These are phyloP conservation scores for Carex scoparia DNA, from an alignment of 176 grass and related monocot species.

Conservation along the genomic window DNA sequence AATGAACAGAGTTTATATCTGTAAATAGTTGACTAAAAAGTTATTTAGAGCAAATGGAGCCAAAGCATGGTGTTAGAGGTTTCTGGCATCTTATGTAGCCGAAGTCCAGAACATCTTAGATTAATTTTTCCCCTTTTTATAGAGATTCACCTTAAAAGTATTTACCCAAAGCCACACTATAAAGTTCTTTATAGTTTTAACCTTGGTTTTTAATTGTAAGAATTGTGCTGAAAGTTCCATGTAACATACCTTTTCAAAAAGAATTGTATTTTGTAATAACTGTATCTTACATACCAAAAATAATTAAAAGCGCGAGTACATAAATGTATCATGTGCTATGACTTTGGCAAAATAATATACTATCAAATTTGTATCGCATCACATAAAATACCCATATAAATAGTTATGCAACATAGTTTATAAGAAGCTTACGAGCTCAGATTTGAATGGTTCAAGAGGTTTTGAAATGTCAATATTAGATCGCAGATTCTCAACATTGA, in stretches of 20 bases:
- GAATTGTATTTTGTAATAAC: background rate
- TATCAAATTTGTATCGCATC: background rate
- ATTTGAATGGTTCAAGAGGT: slow-evolving; percentile 64
- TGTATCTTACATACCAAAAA: background rate
- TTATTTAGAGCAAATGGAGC: too few relatives aligned
- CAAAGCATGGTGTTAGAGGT: too few relatives aligned
- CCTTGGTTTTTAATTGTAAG: background rate
- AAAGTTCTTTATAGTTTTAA: background rate
- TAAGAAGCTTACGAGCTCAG: slow-evolving; percentile 59
- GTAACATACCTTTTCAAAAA: background rate
- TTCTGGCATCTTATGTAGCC: too few relatives aligned
- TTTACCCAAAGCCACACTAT: background rate
- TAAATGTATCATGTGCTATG: too few relatives aligned
- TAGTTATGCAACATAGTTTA: background rate
- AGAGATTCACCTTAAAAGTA: too few relatives aligned
- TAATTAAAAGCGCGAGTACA: too few relatives aligned
- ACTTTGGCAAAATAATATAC: background rate
- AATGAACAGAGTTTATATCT: too few relatives aligned
- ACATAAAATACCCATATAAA: background rate
- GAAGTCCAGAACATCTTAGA: too few relatives aligned
- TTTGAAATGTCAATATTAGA: slow-evolving; percentile 64
- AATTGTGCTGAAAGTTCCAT: background rate
- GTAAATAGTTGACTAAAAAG: too few relatives aligned
- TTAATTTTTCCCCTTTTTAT: too few relatives aligned
- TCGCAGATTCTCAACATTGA: slow-evolving; percentile 63